Conservation (phyloP, 345 rosid genomes). For the Moricandia arvensis region DNA sequence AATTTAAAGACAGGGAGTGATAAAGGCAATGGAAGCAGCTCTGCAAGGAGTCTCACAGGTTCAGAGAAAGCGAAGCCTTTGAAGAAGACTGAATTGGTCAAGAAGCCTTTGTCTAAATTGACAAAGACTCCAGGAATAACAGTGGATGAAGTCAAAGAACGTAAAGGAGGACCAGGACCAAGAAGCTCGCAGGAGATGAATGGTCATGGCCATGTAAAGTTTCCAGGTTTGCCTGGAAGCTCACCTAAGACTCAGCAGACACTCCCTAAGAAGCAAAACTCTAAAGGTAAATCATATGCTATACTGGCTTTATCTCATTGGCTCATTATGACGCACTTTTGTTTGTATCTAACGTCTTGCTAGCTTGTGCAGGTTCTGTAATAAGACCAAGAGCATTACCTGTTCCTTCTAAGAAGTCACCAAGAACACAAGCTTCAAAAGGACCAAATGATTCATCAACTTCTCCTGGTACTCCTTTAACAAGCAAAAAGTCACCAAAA, state of each 20-base stretch:
- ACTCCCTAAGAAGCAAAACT: neutral
- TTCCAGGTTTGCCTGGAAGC: slow-evolving; percentile 2
- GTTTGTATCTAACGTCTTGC: neutral
- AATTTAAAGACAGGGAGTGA: neutral
- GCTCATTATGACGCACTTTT: neutral
- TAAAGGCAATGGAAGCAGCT: neutral
- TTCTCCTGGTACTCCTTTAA: neutral
- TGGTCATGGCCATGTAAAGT: slow-evolving; percentile 6
- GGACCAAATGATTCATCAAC: neutral
- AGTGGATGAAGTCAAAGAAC: neutral
- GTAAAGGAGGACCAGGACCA: neutral
- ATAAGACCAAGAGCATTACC: slow-evolving; percentile 13
- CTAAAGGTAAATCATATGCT: neutral
- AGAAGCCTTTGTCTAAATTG: slow-evolving; percentile 3
- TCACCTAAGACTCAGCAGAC: slow-evolving; percentile 5
- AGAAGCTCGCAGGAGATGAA: slow-evolving; percentile 4
- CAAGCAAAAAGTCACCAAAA: slow-evolving; percentile 4
- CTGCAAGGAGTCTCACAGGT: neutral
- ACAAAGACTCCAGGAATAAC: slow-evolving; percentile 8
- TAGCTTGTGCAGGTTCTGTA: slow-evolving; percentile 3
- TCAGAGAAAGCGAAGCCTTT: slow-evolving; percentile 10
- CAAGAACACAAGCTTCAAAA: slow-evolving; percentile 6
- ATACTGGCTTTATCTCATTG: neutral
- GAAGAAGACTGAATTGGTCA: slow-evolving; percentile 8
- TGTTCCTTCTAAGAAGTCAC: neutral